Evolutionary conservation across 345 rosid species (phyloP).

Genomic region (Corchorus capsularis): DNA sequence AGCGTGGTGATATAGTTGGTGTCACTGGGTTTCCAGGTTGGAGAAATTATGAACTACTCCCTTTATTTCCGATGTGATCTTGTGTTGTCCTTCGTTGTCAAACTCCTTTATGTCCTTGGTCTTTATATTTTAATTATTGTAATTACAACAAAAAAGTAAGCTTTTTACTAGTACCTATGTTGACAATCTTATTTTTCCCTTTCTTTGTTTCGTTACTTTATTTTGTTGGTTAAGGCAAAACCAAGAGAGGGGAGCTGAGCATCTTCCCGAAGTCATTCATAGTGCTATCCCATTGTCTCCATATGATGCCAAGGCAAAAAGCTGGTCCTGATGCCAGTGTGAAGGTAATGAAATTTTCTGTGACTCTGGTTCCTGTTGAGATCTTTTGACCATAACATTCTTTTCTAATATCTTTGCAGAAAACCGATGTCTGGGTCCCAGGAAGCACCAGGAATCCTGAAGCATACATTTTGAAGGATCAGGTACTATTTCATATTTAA

Average conservation of each 20-base stretch:
- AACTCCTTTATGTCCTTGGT: background rate
- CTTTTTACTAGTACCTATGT: background rate
- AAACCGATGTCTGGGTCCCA: slow-evolving; percentile 65
- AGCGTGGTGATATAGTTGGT: slow-evolving; percentile 97
- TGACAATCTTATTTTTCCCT: background rate
- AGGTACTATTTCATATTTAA: slow-evolving; percentile 48
- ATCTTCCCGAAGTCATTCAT: slow-evolving; percentile 65
- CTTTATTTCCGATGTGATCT: background rate
- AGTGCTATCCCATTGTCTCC: slow-evolving; percentile 87
- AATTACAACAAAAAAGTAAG: background rate
- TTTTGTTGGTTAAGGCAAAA: slow-evolving; percentile 49
- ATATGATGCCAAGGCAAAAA: slow-evolving; percentile 91
- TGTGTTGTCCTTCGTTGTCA: background rate
- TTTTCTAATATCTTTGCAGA: slow-evolving; percentile 43
- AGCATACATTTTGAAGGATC: slow-evolving; percentile 79
- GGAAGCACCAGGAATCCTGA: slow-evolving; percentile 84
- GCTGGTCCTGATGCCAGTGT: slow-evolving; percentile 43
- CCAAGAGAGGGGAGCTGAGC: slow-evolving; percentile 92
- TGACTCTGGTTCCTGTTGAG: slow-evolving; percentile 2
- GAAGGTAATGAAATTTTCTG: slow-evolving; percentile 42
- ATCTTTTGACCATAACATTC: slow-evolving; percentile 15
- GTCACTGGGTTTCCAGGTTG: slow-evolving; percentile 94
- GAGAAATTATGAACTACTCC: background rate
- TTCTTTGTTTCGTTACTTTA: background rate
- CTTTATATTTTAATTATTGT: slow-evolving; percentile 4